phyloP scores from a whole-genome alignment of 352 stramenopile species.

The Blastocystis sp. region DNA sequence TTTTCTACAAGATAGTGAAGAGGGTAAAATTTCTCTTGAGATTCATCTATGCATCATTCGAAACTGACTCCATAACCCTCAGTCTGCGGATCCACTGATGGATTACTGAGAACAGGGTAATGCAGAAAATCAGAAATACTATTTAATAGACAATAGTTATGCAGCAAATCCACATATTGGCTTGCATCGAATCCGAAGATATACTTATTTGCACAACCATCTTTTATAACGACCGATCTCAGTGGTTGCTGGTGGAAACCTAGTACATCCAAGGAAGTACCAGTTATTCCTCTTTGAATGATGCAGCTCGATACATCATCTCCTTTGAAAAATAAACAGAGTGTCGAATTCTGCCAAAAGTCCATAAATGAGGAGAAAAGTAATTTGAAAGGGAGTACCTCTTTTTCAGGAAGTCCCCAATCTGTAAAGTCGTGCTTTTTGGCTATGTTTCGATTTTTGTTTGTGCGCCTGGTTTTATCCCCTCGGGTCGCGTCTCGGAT shows the following conservation, averaged over 20 bases:
- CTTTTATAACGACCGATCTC: slow-evolving; percentile 18
- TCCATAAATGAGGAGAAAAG: background rate
- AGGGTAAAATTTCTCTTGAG: background rate
- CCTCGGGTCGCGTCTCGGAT: too few relatives aligned
- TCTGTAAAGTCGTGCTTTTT: too few relatives aligned
- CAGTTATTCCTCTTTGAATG: background rate
- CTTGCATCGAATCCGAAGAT: slow-evolving; percentile 5
- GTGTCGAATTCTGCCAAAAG: background rate
- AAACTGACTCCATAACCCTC: background rate
- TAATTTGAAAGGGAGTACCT: too few relatives aligned
- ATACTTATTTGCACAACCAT: background rate
- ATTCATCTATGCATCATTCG: background rate
- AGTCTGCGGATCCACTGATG: background rate
- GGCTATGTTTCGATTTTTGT: too few relatives aligned
- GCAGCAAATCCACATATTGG: background rate
- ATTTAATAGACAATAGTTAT: background rate
- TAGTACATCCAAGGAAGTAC: background rate
- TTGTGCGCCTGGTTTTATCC: too few relatives aligned
- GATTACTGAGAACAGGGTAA: background rate
- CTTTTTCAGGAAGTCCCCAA: too few relatives aligned
- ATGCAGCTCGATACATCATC: background rate
- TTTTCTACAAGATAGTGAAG: background rate
- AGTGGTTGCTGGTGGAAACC: background rate
- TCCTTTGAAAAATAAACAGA: slow-evolving; percentile 22
- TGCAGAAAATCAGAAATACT: slow-evolving; percentile 10